These are phyloP conservation scores for Typha latifolia DNA, from an alignment of 176 grass and related monocot species.

Conservation along the genomic window DNA sequence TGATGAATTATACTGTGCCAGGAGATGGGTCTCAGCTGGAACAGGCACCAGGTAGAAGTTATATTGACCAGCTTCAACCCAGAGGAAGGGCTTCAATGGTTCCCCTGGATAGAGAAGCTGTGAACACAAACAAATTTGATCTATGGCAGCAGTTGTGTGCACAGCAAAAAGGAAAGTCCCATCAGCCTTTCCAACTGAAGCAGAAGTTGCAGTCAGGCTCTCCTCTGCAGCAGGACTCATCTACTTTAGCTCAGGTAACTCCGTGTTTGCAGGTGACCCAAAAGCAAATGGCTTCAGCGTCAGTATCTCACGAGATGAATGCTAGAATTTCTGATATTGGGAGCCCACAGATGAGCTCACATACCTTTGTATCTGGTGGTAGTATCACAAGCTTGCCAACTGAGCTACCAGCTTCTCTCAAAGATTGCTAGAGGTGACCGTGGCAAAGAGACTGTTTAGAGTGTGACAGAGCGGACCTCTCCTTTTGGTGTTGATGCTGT, in stretches of 20 bases:
- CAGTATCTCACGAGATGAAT: background rate
- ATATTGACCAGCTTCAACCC: background rate
- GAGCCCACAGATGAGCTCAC: conserved; percentile 11
- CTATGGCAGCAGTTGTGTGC: conserved; percentile 20
- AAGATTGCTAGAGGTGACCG: background rate
- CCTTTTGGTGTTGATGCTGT: background rate
- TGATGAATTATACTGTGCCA: background rate
- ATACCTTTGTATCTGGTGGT: conserved; percentile 5
- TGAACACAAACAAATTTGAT: background rate
- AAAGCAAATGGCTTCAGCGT: background rate
- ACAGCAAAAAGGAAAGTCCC: conserved; percentile 11
- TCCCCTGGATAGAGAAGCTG: background rate
- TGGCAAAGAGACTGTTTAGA: background rate
- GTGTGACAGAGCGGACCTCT: background rate
- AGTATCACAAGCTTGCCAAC: conserved; percentile 15
- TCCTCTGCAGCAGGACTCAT: conserved; percentile 2
- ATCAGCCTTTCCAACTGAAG: conserved; percentile 10
- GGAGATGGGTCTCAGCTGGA: background rate
- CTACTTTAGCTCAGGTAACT: background rate
- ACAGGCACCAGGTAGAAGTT: conserved; percentile 1
- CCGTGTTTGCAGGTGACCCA: background rate
- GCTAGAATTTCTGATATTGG: background rate
- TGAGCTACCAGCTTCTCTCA: background rate
- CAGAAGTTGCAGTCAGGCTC: background rate
- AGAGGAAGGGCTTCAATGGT: background rate